Evolutionary conservation across 345 rosid genomes (phyloP), one percentile per base, ranked within the genome.

Genomic region (Raphanus raphanistrum): DNA sequence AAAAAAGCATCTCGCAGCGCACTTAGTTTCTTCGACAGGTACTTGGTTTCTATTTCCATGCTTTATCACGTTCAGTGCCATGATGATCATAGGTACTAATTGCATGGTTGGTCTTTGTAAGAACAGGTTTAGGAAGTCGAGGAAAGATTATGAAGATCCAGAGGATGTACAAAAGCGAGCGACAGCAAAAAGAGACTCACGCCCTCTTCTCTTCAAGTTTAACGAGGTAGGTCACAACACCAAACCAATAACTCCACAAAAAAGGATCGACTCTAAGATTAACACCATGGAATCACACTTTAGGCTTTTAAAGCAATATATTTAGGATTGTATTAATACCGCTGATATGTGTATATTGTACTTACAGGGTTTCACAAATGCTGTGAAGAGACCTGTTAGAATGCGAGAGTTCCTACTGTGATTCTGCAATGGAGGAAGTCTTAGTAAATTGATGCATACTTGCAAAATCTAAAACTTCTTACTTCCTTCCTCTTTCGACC

Each of bases 361-460:
- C 73, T 6, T 74, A 45, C 85, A 94, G 96, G 97, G 95, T 75
- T 93, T 85, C 82, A 93, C 98, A 64, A 93, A 93, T 80, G 97
- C 97, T 66, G 89, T 91, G 63, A 93, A 93, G 85, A 87, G 96
- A 82, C 97, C 98, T 0, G 93, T 88, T 33, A 88, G 88, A 31
- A 90, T 94, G 86, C 87, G 83, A 1, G 97, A 92, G 73, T 94
- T 94, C 82, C 81, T 89, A 59, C 38, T 38, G 16, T 87, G 82
- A 88, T 70, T 63, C 11, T 41, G 32, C 38, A 25, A 5, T 48
- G 57, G 62, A 68, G 62, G n/a, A 17, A 65, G 13, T 13, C n/a
- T 54, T 28, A 1, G 5, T 70, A 54, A n/a, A 28, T 13, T 38
- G 43, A 58, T 70, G 58, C 68, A 8, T 63, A 73, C 52, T 32